A percentile compares a stretch with the other conserved stretches of the same genome.
These are phyloP conservation scores for Fusarium sp. DNA, from an alignment of 2,329 filamentous ascomycete species.

Conservation along the genomic window DNA sequence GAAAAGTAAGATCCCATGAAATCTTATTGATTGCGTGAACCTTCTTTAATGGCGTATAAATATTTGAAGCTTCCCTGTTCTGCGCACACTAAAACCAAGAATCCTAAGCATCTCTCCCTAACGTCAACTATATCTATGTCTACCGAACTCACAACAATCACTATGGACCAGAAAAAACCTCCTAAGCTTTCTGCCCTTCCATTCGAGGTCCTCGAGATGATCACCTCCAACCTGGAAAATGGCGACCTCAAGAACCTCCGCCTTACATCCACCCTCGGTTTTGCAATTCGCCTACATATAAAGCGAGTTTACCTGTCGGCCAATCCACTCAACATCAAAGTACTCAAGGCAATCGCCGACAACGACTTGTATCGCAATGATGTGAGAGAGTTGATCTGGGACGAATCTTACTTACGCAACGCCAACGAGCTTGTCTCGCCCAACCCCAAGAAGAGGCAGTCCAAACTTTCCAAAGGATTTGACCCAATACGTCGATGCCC, in stretches of 20 bases:
- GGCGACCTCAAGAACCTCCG: slow-evolving; percentile 19
- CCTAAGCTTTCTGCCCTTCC: neutral
- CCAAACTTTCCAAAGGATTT: neutral
- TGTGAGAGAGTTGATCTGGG: slow-evolving; percentile 58
- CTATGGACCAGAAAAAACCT: neutral
- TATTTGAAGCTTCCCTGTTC: too few relatives aligned
- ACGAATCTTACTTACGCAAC: slow-evolving; percentile 47
- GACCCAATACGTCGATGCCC: neutral
- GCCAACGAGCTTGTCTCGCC: neutral
- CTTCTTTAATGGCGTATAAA: too few relatives aligned
- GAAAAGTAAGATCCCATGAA: too few relatives aligned
- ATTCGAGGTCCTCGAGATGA: neutral
- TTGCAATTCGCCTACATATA: neutral
- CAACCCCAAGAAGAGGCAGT: too few relatives aligned
- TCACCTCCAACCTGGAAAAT: slow-evolving; percentile 3
- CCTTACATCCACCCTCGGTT: neutral
- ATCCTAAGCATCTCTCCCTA: too few relatives aligned
- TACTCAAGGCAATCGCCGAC: slow-evolving; percentile 54
- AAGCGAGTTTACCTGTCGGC: slow-evolving; percentile 57
- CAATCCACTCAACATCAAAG: slow-evolving; percentile 55
- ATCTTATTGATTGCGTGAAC: too few relatives aligned
- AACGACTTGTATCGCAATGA: slow-evolving; percentile 51
- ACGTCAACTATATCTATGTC: neutral
- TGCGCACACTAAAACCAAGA: too few relatives aligned
- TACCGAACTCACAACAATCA: neutral